These are phyloP conservation scores for Blastobotrys chiropterorum DNA, from an alignment of 805 yeast species.

Conservation along the genomic window DNA sequence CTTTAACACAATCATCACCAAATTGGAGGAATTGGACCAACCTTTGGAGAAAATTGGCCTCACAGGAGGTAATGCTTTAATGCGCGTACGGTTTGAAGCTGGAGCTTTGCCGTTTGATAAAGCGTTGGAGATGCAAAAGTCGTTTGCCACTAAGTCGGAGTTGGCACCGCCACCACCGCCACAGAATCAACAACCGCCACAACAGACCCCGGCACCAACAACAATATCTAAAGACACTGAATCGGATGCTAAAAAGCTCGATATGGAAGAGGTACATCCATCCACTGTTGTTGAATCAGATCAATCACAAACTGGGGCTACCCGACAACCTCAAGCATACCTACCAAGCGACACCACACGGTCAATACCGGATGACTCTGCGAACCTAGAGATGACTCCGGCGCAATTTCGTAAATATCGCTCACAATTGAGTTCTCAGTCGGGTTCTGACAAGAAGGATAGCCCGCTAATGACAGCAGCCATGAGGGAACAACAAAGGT, in stretches of 20 bases:
- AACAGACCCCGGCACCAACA: background rate
- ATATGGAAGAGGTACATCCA: background rate
- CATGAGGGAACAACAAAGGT: conserved; percentile 32
- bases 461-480: conserved; percentile 41
- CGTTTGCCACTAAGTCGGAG: conserved; percentile 2
- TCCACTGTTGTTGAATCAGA: background rate
- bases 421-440: conserved; percentile 37
- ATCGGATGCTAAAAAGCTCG: background rate
- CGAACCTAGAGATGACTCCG: conserved; percentile 40
- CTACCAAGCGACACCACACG: conserved; percentile 6
- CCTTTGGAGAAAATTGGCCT: conserved; percentile 17
- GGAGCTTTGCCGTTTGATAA: conserved; percentile 13
- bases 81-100: conserved; percentile 18
- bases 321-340: conserved; percentile 13
- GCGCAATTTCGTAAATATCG: conserved; percentile 52
- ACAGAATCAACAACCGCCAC: background rate
- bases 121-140: conserved; percentile 10
- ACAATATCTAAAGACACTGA: background rate
- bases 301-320: background rate
- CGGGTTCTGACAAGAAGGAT: conserved; percentile 32
- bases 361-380: conserved; percentile 27
- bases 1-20: conserved; percentile 13
- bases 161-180: background rate
- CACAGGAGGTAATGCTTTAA: conserved; percentile 14
- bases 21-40: conserved; percentile 15